These are phyloP conservation scores for Plasmodium adleri DNA, from an alignment of 169 alveolate genomes.

Conservation along the genomic window DNA sequence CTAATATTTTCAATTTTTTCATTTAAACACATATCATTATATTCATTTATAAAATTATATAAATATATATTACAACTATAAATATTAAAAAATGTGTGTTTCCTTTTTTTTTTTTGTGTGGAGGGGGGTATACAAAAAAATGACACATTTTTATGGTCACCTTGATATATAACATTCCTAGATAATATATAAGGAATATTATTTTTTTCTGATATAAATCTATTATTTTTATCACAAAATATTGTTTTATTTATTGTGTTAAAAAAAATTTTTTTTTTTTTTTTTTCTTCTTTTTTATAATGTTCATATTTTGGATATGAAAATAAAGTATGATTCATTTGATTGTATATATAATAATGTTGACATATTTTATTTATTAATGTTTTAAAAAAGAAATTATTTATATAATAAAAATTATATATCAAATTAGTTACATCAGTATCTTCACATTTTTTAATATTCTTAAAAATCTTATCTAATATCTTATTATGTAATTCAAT, in stretches of 20 bases:
- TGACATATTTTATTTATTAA: constrained; percentile 49
- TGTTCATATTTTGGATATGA: too few relatives aligned
- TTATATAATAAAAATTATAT: constrained; percentile 61
- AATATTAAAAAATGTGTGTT: constrained; percentile 18
- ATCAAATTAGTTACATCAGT: constrained; percentile 57
- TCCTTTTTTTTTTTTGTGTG: too few relatives aligned
- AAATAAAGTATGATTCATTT: too few relatives aligned
- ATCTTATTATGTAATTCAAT: constrained; percentile 36
- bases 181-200: too few relatives aligned
- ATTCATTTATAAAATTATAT: constrained; percentile 43
- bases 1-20: constrained; percentile 4
- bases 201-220: too few relatives aligned
- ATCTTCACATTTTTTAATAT: constrained; percentile 43
- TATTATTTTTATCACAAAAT: too few relatives aligned
- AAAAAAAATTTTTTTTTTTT: not conserved
- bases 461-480: constrained; percentile 23
- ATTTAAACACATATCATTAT: constrained; percentile 29
- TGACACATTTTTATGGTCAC: too few relatives aligned
- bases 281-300: not conserved
- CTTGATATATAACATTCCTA: too few relatives aligned
- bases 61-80: constrained; percentile 52
- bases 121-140: too few relatives aligned
- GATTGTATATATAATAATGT: not conserved
- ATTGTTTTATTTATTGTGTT: not conserved
- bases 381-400: constrained; percentile 53